A percentile compares a stretch with the other conserved stretches of the same genome.
Conservation (phyloP, 169 alveolate species). For the Plasmodium reichenowi region DNA sequence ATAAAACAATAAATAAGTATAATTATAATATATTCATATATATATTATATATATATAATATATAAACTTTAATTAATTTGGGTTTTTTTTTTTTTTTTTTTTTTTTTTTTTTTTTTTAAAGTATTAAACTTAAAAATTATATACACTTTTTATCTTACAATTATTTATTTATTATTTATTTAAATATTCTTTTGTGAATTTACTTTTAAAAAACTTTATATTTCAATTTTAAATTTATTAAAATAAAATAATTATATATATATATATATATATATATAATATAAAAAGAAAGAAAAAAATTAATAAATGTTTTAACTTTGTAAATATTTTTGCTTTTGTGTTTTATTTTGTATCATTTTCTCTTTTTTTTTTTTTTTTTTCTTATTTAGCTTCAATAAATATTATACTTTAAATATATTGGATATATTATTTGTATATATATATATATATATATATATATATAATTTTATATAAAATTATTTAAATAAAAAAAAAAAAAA, state of each 20-base stretch:
- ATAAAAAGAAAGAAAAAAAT: not conserved
- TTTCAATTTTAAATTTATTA: not conserved
- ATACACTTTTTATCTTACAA: conserved; percentile 19
- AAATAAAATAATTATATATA: conserved; percentile 18
- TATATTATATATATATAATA: too few species aligned
- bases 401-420: too few species aligned
- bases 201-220: not conserved
- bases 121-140: conserved; percentile 7
- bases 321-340: conserved; percentile 30
- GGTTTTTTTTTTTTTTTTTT: too few species aligned
- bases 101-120: too few species aligned
- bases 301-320: conserved; percentile 32
- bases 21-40: too few species aligned
- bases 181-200: conserved; percentile 13
- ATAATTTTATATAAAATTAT: conserved; percentile 24
- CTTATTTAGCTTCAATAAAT: not conserved
- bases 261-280: not conserved
- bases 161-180: conserved; percentile 11
- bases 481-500: conserved; percentile 26
- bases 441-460: conserved; percentile 9
- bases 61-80: too few species aligned
- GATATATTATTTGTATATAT: too few species aligned
- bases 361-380: conserved; percentile 36
- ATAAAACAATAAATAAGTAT: too few species aligned
- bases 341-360: conserved; percentile 13